Base-by-base conservation (phyloP, 2,329 filamentous ascomycete species). In the Domatiomyces catenatus region DNA sequence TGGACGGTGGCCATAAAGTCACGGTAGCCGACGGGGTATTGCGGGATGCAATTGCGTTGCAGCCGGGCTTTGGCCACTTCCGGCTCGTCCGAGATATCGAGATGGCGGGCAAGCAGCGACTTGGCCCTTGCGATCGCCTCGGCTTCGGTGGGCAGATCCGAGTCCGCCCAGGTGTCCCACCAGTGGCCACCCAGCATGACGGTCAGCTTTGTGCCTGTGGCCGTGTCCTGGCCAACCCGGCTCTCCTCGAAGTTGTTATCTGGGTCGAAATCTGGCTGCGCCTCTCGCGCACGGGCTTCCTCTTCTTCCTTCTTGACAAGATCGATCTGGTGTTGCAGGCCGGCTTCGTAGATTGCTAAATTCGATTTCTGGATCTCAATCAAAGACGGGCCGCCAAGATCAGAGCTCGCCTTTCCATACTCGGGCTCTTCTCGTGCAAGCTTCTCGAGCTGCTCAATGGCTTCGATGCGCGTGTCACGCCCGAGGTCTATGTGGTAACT, bases 101-200 rank as follows among this genome's bases (percentile, higher is more conserved):
- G 71, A 61, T 96, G 89, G 18, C 87, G 76, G 54, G 75, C 68
- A 1, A 95, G 70, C 5, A 93, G 71, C 1, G 71, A 67, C 54
- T 77, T 76, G 32, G 89, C 87, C 75, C 90, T 83, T 5, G 67
- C 63, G 22, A 84, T 69, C 15, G 80, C 87, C 57, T 84, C 75
- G 12, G 81, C 71, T 54, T 81, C 74, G 48, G 75, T 70, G 0
- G 87, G 88, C 51, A 77, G 78, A 42, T 71, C 68, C 1, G 66
- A 60, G 47, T 62, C 45, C 57, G 59, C 61, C 70, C 75, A 80
- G 52, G 71, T 75, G 63, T 87, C 75, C 86, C 86, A 96, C 76
- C 86, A 87, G 68, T 95, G 88, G 1, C 92, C 92, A 52, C 92
- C 92, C 51, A 98, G 72, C 80, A 98, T 94, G 59, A 96, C 85